Base-by-base conservation (phyloP, 768 basidiomycete species). In the Russula dissimulans region DNA sequence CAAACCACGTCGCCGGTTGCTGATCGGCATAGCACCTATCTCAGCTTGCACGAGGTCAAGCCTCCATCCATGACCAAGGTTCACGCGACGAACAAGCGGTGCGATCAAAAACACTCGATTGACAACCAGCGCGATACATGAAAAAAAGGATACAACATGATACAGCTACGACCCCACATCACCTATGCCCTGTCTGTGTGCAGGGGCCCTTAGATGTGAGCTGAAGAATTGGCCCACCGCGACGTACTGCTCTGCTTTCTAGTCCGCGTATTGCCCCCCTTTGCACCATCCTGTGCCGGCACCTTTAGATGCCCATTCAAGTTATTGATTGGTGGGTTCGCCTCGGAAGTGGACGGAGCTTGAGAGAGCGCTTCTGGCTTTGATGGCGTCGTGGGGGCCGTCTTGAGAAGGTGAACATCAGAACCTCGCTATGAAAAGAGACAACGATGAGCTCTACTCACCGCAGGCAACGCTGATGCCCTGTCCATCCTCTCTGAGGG, bases 381-480 rank as follows among this genome's bases (percentile, higher is more conserved):
- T 0, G 14, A 57, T 6, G 56, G 61, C 11, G 56, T 62, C 3
- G 51, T n/a, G 3, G 61, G 60, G 4, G 32, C 61, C 12, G 61
- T 62, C 61, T 57, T 36, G n/a, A 18, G 17, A n/a, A 11, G 1
- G 48, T 15, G 17, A 15, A 3, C 22, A 18, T 48, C 11, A 51
- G 50, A 44, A 42, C 7, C 14, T 18, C 9, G 10, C 15, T 8
- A 5, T n/a, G 12, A 29, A 32, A 10, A 34, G 12, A 29, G 15
- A 29, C 22, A 6, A 26, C 8, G n/a, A 47, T 29, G 3, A 11
- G 11, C 3, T 2, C 45, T 29, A 52, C 50, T 47, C n/a, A 57
- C 61, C 2, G 61, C 50, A 5, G 61, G 56, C 17, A 62, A 29
- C 9, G 38, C n/a, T 0, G 61, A 62, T 10, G 61, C 61, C 39